Evolutionary conservation across 108 stramenopile species (phyloP), one percentile per base, ranked within the genome.

Genomic region (Cyclostephanos invisitatus): DNA sequence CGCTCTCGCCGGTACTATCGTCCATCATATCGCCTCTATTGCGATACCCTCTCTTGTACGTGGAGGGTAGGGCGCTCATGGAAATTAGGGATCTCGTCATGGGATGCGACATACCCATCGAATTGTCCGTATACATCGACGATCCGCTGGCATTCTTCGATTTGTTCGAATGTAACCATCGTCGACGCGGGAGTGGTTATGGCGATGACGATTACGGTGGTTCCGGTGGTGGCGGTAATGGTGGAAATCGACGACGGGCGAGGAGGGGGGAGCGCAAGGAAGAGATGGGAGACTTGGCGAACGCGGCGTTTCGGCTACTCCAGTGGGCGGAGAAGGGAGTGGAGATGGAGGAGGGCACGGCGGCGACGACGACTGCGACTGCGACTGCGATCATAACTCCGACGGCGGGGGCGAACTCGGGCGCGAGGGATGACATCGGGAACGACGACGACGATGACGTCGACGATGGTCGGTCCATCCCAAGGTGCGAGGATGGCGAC

Each of bases 311-410:
- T 86, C 78, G 29, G 18, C 60, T 95, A 38, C 68, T 95, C 73
- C 90, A 92, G 60, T 95, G 90, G 89, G 91, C 90, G 2, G 85
- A 95, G 54, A 77, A 82, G 67, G 91, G 91, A 59, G 83, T 86
- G 38, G 73, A 84, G 15, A 53, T 89, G 49, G 69, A 83, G 20
- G 58, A 61, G 29, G 64, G 74, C 7, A 75, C 82, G 55, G 9
- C 22, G 51, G 44, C n/a, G 11, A 75, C 82, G 55, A 15, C 22
- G 51, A 40, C n/a, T 48, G 57, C 3, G 57, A 56, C 36, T 9
- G 62, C 40, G 12, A 72, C 40, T 58, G 51, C 24, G 17, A n/a
- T n/a, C n/a, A n/a, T n/a, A n/a, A n/a, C n/a, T n/a, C n/a, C n/a
- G n/a, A 2, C 15, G 51, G 7, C 48, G 72, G 38, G 5, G 65